Base-by-base conservation (phyloP, 78 protist species). In the Tieghemostelium lacteum region DNA sequence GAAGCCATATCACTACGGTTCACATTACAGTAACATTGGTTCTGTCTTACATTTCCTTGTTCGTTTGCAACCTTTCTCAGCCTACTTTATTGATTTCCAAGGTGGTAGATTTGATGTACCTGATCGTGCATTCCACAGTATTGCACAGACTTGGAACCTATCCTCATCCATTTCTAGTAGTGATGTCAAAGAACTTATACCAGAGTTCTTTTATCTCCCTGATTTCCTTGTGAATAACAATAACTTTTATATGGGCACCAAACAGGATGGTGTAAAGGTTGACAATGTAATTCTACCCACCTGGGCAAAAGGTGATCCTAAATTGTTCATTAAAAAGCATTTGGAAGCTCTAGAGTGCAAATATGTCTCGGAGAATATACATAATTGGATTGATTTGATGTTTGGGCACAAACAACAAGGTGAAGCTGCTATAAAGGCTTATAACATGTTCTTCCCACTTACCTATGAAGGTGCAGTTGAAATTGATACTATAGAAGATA, bases 321-420 rank as follows among this genome's bases (percentile, higher is more conserved):
- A 62, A 42, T 1, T 16, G 20, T 98, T 76, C 52, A 74, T 76
- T n/a, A 75, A 73, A n/a, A 92, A 57, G 62, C 94, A 83, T 0
- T 86, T 61, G 24, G 76, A 92, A 40, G 99, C 98, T 2, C 91
- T 98, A 49, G 99, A 99, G 93, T 78, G 93, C 0, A 89, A 63
- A 10, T 85, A 86, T 66, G 99, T 98, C 34, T 72, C 97, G 0
- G 93, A 33, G 29, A 67, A 93, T 61, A 94, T 99, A 58, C 98
- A 96, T 70, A 19, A 86, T 52, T 99, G 99, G 99, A 97, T 99
- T 40, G 99, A 99, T 87, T 89, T 99, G 33, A 92, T 99, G 73
- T 99, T 98, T 67, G 99, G 99, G 26, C 62, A 24, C 92, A 97
- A 97, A 88, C 99, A 98, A 94, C 72, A 65, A 1, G 99, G 99